Evolutionary conservation across 768 basidiomycete species (phyloP), one percentile per base, ranked within the genome.

Genomic region (Macrolepiota dolichaula): DNA sequence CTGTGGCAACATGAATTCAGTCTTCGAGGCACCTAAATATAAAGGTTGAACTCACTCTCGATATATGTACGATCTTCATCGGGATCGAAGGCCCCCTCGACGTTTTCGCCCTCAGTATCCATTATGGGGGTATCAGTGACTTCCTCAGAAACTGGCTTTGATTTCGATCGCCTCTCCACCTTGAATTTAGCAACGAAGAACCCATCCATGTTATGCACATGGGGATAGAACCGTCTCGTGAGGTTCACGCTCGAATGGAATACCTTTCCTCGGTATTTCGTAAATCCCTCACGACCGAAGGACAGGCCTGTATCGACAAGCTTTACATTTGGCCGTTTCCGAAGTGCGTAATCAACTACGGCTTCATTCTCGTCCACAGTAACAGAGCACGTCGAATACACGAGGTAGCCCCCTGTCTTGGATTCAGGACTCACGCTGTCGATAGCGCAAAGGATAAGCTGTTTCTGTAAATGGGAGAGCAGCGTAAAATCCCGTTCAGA

Each of bases 161-260:
- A 69, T 76, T 91, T 95, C 51, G 76, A 70, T 62, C 88, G 82
- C 74, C 86, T 92, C 71, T 86, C 89, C n/a, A 98, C 88, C 74
- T 92, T 96, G 83, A 99, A 93, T 74, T 98, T 98, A 62, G 96
- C 96, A 58, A 98, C 96, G 73, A 84, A 99, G 82, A 99, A 99
- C 4, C 97, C 97, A 72, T 99, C 97, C 96, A 98, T 97, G 75
- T 99, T 99, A 77, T 98, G 96, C 67, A 97, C 95, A 74, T 98
- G 96, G 15, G 96, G 92, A 71, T 95, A 96, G 73, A 94, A 96
- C 63, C 97, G 79, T 66, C 94, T 79, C 19, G 97, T 97, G 65
- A 96, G 74, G 63, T 78, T 81, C 68, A 99, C 72, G 64, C 84
- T 90, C 36, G 89, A 80, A 71, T 87, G 81, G 76, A 98, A 98